phyloP scores from a whole-genome alignment of 2,329 filamentous ascomycete species.

The Phialophora chinensis region DNA sequence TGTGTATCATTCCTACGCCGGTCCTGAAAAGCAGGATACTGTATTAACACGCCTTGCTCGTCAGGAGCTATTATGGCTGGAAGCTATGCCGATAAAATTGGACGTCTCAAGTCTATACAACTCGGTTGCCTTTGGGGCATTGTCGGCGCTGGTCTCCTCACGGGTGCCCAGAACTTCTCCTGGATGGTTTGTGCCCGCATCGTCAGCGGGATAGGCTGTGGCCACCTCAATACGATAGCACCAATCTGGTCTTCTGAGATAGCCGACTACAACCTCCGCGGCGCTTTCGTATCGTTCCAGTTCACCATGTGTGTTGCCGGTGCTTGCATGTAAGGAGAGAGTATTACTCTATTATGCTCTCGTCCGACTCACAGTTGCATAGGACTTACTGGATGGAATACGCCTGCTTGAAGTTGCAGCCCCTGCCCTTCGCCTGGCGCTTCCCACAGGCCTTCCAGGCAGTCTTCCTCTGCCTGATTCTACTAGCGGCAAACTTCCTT shows the following conservation, averaged over 20 bases:
- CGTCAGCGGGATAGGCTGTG: slow-evolving; percentile 42
- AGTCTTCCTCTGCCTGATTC: slow-evolving; percentile 64
- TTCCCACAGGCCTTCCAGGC: slow-evolving; percentile 67
- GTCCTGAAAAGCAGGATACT: too few species aligned
- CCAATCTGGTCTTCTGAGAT: slow-evolving; percentile 43
- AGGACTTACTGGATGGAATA: slow-evolving; percentile 43
- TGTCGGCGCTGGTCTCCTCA: slow-evolving; percentile 28
- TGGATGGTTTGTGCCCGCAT: slow-evolving; percentile 41
- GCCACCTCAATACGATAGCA: slow-evolving; percentile 41
- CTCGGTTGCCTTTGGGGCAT: slow-evolving; percentile 41
- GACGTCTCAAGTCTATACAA: slow-evolving; percentile 41
- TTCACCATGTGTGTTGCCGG: slow-evolving; percentile 37
- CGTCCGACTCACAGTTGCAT: too few species aligned
- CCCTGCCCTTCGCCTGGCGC: slow-evolving; percentile 58
- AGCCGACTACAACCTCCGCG: slow-evolving; percentile 40
- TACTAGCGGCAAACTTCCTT: slow-evolving; percentile 55
- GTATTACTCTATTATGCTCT: too few species aligned
- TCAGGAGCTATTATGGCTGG: slow-evolving; percentile 31
- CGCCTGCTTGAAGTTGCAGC: slow-evolving; percentile 40
- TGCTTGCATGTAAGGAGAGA: not conserved
- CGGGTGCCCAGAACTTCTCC: slow-evolving; percentile 32
- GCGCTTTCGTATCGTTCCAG: slow-evolving; percentile 41
- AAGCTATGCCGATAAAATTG: slow-evolving; percentile 40
- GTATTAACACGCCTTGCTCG: too few species aligned
- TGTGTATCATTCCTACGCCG: too few species aligned